These are phyloP conservation scores for Melaleuca quinquenervia DNA, from an alignment of 345 rosid genomes.

Conservation along the genomic window DNA sequence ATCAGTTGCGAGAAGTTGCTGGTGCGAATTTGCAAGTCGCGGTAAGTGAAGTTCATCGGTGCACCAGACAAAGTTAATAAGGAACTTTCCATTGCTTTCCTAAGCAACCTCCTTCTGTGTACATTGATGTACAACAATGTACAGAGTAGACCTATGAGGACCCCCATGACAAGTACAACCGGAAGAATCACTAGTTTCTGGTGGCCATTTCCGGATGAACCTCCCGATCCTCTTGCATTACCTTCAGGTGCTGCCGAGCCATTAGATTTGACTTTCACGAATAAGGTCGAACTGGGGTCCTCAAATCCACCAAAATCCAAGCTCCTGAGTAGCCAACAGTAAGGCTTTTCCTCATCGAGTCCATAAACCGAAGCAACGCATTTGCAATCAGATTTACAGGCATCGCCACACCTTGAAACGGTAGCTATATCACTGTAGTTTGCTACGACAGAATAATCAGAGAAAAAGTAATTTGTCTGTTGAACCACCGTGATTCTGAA, in stretches of 20 bases:
- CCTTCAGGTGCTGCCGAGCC: constrained; percentile 11
- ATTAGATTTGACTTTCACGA: constrained; percentile 50
- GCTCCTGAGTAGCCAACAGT: constrained; percentile 72
- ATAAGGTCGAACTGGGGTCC: constrained; percentile 72
- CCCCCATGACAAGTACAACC: constrained; percentile 44
- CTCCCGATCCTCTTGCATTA: background rate
- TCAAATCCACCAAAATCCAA: constrained; percentile 72
- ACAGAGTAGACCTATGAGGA: constrained; percentile 53
- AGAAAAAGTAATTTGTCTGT: constrained; percentile 72
- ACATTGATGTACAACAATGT: constrained; percentile 53
- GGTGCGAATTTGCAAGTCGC: constrained; percentile 58
- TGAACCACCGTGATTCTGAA: constrained; percentile 49
- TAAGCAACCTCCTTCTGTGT: constrained; percentile 40
- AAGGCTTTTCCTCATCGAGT: constrained; percentile 76
- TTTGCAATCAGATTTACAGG: constrained; percentile 63
- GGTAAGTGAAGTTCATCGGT: constrained; percentile 60
- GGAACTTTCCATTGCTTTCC: constrained; percentile 39
- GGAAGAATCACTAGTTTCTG: constrained; percentile 52
- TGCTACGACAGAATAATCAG: constrained; percentile 44
- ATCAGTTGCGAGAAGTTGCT: constrained; percentile 59
- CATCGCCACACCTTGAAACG: constrained; percentile 58
- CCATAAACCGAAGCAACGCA: constrained; percentile 89
- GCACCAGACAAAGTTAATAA: constrained; percentile 43
- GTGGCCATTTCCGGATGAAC: background rate
- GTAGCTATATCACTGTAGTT: constrained; percentile 54